Evolutionary conservation across 164 flowering plant species (phyloP), one percentile per base, ranked within the genome.

Genomic region (Malania oleifera): DNA sequence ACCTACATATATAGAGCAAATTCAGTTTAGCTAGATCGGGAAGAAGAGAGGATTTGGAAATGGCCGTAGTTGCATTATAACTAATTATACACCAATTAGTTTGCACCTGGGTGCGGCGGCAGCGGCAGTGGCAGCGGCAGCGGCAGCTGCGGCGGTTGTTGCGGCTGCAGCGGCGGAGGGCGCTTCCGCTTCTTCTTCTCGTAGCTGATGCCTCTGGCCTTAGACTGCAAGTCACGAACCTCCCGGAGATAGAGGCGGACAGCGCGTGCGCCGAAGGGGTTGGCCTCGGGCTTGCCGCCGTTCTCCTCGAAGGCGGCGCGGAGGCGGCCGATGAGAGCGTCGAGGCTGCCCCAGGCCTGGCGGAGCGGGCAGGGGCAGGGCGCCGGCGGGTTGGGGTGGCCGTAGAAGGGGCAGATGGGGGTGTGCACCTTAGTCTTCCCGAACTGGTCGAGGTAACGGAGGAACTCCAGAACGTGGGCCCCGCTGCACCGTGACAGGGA

Each of bases 281-380:
- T 85, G 0, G 74, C 73, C 29, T 85, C 92, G 6, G 86, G 92
- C 60, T 77, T 76, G 11, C 92, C 92, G 1, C 92, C 92, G 54
- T 83, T 73, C 44, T 85, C 92, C 56, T 83, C 92, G 56, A 77
- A 85, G 47, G 92, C 92, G n/a, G 92, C 92, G 0, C 92, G 72
- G 40, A 86, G 80, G 31, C 92, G 85, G 15, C 92, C 92, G 57
- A 85, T 72, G 53, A 85, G 83, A 5, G 92, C 89, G 43, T 85
- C 92, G 20, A 85, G 89, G 69, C 89, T 83, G 19, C 92, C 92
- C 92, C 92, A 85, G 6, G 92, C 92, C 61, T 83, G 90, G n/a
- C 87, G 80, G 44, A 84, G 84, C 10, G 90, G 90, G 60, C 90
- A 84, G 0, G 90, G 85, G 57, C 90, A 84, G 0, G 90, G 85